phyloP scores from a whole-genome alignment of 805 yeast species.

The Candida pseudofarinosa region DNA sequence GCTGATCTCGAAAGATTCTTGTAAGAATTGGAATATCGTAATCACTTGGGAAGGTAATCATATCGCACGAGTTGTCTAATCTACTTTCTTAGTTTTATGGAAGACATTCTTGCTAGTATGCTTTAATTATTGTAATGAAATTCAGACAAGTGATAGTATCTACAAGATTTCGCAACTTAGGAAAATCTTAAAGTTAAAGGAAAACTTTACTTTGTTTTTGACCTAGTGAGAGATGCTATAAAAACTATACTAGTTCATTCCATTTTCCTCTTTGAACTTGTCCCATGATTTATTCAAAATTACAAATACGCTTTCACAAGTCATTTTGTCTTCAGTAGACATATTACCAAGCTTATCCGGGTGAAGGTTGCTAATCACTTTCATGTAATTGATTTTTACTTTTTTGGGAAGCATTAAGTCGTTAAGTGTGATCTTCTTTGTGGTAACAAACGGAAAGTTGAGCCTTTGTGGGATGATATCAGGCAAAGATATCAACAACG shows the following conservation, averaged over 20 bases:
- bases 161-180: too few species aligned
- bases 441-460: conserved; percentile 26
- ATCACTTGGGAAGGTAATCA: too few species aligned
- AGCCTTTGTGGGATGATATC: conserved; percentile 47
- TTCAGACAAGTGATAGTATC: too few species aligned
- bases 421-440: conserved; percentile 47
- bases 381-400: conserved; percentile 81
- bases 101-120: too few species aligned
- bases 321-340: conserved; percentile 66
- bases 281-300: conserved; percentile 90
- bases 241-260: conserved; percentile 5
- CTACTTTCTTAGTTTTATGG: too few species aligned
- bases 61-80: too few species aligned
- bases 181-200: too few species aligned
- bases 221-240: not conserved
- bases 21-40: too few species aligned
- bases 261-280: conserved; percentile 57
- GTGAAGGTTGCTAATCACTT: conserved; percentile 72
- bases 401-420: conserved; percentile 87
- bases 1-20: too few species aligned
- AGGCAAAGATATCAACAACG: conserved; percentile 66
- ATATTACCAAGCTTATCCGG: conserved; percentile 76
- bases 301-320: conserved; percentile 85
- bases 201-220: too few species aligned
- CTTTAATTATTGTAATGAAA: too few species aligned